Percentiles rank a stretch among this genome's conserved stretches.
Evolutionary conservation across 306 rosid genomes (phyloP).

Genomic region (Quercus cerris): DNA sequence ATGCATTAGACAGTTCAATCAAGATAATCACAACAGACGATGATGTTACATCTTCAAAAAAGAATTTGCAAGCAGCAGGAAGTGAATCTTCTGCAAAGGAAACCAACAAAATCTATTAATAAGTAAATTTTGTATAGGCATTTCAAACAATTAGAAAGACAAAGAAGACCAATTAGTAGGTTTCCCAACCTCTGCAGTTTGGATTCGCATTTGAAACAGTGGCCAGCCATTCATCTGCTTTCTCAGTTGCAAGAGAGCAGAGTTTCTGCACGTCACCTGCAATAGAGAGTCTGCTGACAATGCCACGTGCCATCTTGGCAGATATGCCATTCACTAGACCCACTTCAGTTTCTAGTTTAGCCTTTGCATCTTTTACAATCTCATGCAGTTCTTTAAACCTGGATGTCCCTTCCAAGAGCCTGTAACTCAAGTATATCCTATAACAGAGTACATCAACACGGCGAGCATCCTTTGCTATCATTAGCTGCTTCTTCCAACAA

Average conservation of each 20-base stretch:
- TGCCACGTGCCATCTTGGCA: constrained; percentile 93
- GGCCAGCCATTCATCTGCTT: constrained; percentile 83
- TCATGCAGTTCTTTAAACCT: constrained; percentile 86
- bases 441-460: constrained; percentile 88
- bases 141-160: constrained; percentile 14
- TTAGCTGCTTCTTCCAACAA: constrained; percentile 94
- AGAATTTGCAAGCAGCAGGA: constrained; percentile 98
- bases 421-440: constrained; percentile 89
- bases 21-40: constrained; percentile 80
- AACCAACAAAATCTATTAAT: constrained; percentile 22
- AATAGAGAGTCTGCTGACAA: constrained; percentile 92
- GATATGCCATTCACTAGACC: constrained; percentile 90
- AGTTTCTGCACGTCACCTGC: constrained; percentile 85
- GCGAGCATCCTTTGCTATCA: constrained; percentile 88
- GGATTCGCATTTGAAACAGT: constrained; percentile 48
- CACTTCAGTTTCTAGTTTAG: constrained; percentile 84
- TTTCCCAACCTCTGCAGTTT: constrained; percentile 67
- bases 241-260: constrained; percentile 85
- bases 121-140: constrained; percentile 10
- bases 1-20: constrained; percentile 63
- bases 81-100: constrained; percentile 80
- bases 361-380: constrained; percentile 73
- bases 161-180: constrained; percentile 1
- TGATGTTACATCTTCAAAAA: constrained; percentile 82
- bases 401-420: constrained; percentile 78